A percentile compares a stretch with the other conserved stretches of the same genome.
Conservation (phyloP, 2,329 filamentous ascomycete genomes). For the Geosmithia putterillii region DNA sequence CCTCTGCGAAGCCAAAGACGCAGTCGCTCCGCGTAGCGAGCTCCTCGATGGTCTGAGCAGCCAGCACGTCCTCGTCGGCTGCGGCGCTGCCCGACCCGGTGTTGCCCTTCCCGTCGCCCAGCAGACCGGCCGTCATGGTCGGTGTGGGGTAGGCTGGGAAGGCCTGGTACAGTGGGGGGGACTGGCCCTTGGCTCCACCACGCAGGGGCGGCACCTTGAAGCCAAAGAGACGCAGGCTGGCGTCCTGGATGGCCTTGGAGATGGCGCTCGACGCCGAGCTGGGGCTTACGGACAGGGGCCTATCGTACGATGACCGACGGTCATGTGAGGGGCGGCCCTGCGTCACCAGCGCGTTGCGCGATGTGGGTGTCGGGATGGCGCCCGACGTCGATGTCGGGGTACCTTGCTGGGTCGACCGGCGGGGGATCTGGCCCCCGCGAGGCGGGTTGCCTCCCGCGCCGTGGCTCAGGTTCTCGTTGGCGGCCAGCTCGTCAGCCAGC, state of each 20-base stretch:
- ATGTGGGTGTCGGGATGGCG: slow-evolving; percentile 49
- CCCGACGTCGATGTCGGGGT: slow-evolving; percentile 56
- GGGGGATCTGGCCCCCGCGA: slow-evolving; percentile 51
- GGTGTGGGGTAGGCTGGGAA: slow-evolving; percentile 77
- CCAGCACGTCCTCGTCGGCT: slow-evolving; percentile 64
- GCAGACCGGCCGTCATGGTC: slow-evolving; percentile 44
- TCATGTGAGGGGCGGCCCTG: slow-evolving; percentile 59
- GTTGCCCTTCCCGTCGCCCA: slow-evolving; percentile 36
- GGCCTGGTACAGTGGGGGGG: slow-evolving; percentile 66
- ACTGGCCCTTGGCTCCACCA: slow-evolving; percentile 45
- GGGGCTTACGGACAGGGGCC: slow-evolving; percentile 55
- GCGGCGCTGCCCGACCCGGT: slow-evolving; percentile 38
- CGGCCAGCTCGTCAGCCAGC: slow-evolving; percentile 86
- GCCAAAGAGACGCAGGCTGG: slow-evolving; percentile 64
- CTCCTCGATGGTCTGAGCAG: slow-evolving; percentile 78
- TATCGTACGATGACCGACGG: slow-evolving; percentile 70
- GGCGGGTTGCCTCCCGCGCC: slow-evolving; percentile 30
- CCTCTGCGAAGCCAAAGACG: slow-evolving; percentile 93
- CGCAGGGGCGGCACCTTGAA: slow-evolving; percentile 57
- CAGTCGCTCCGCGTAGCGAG: slow-evolving; percentile 88
- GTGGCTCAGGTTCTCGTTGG: slow-evolving; percentile 54
- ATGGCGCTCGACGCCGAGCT: slow-evolving; percentile 78
- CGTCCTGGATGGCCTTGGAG: slow-evolving; percentile 88
- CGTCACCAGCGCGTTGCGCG: slow-evolving; percentile 63
- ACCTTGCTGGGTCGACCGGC: slow-evolving; percentile 70